phyloP scores from a whole-genome alignment of 2,329 filamentous ascomycete species.

The Pyricularia pennisetigena region DNA sequence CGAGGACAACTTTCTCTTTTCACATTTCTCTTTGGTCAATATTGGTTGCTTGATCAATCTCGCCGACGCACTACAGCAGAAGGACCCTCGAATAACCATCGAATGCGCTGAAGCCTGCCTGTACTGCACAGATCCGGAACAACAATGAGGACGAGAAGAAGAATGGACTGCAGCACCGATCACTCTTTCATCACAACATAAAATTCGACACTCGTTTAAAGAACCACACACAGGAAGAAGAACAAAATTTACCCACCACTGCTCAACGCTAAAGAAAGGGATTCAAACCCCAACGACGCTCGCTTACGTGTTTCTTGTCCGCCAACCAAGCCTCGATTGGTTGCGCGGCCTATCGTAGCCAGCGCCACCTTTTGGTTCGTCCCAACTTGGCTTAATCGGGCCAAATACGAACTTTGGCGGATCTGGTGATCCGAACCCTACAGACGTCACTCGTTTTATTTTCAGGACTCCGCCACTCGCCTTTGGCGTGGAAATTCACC shows the following conservation, averaged over 20 bases:
- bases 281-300: background rate
- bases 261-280: background rate
- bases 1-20: background rate
- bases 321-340: background rate
- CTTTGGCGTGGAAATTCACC: background rate
- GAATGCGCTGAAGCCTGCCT: background rate
- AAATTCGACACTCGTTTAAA: constrained; percentile 2
- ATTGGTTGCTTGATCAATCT: background rate
- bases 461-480: constrained; percentile 21
- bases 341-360: background rate
- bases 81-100: background rate
- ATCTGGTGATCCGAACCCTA: constrained; percentile 1
- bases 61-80: background rate
- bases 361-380: background rate
- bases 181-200: constrained; percentile 8
- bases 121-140: background rate
- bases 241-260: background rate
- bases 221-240: background rate
- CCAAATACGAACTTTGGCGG: background rate
- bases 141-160: constrained; percentile 6
- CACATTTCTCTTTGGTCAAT: background rate
- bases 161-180: constrained; percentile 13
- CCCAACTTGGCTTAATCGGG: background rate
- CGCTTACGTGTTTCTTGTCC: background rate
- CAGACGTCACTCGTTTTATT: constrained; percentile 12